Evolutionary conservation across 208 protist genomes (phyloP), one percentile per base, ranked within the genome.

Genomic region (Herpetomonas samuelpessoai): DNA sequence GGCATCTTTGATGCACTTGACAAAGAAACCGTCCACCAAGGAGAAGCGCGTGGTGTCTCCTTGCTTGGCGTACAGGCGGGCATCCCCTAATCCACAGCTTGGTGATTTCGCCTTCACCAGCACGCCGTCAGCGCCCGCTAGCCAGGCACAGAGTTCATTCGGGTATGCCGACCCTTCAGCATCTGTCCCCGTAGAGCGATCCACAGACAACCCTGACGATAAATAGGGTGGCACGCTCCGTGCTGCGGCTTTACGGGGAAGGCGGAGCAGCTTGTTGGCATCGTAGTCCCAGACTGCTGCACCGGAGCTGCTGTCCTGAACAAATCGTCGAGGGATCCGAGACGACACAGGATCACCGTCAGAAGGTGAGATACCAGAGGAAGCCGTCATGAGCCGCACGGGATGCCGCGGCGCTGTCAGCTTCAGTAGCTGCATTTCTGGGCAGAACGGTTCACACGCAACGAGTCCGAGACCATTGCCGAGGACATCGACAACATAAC

Each of bases 81-180:
- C 88, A 56, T 95, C 88, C 0, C 46, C 48, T 2, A 92, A 80
- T 0, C 88, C 88, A 47, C 88, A 95, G 65, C 81, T 91, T 4
- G 88, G 88, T 18, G 88, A 95, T 46, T 71, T 72, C 0, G 84
- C 66, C 62, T 95, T 95, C 7, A 92, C 76, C 22, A 95, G 16
- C 47, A 80, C 79, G 0, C 81, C 88, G 56, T 95, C 82, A 4
- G 92, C 59, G 0, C 49, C 14, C 21, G 16, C 0, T 31, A 78
- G 44, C 38, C 73, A 45, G 0, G n/a, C n/a, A n/a, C n/a, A n/a
- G n/a, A n/a, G n/a, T n/a, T n/a, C n/a, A n/a, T n/a, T n/a, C n/a
- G n/a, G n/a, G n/a, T n/a, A n/a, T n/a, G n/a, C n/a, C n/a, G n/a
- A n/a, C n/a, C n/a, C n/a, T n/a, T n/a, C n/a, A n/a, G n/a, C n/a